phyloP scores from a whole-genome alignment of 331 rosid genomes.

The Ulmus americana region DNA sequence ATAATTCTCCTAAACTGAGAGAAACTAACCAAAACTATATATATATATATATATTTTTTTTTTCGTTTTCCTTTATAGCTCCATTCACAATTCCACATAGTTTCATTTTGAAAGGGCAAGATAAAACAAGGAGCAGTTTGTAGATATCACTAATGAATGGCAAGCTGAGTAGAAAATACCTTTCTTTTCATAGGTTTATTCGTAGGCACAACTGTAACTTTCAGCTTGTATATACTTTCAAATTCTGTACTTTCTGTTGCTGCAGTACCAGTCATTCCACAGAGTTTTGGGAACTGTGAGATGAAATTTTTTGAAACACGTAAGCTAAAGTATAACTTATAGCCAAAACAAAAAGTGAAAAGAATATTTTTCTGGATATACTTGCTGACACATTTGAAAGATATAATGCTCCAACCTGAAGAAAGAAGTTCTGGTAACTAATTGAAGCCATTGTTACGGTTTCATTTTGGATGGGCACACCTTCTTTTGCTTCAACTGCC shows the following conservation, averaged over 20 bases:
- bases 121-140: slow-evolving; percentile 6
- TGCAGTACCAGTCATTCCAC: slow-evolving; percentile 99
- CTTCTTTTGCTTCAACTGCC: slow-evolving; percentile 99
- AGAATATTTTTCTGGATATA: slow-evolving; percentile 20
- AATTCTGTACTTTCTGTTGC: slow-evolving; percentile 95
- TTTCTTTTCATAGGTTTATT: slow-evolving; percentile 94
- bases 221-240: slow-evolving; percentile 96
- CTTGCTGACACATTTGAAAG: slow-evolving; percentile 13
- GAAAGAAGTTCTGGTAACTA: slow-evolving; percentile 96
- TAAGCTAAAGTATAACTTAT: too few relatives aligned
- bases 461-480: slow-evolving; percentile 90
- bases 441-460: slow-evolving; percentile 93
- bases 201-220: slow-evolving; percentile 91
- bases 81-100: not conserved
- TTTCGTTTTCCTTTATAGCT: not conserved
- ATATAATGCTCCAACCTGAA: slow-evolving; percentile 59
- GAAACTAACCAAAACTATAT: not conserved
- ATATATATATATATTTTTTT: not conserved
- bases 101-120: slow-evolving; percentile 12
- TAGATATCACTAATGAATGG: slow-evolving; percentile 18
- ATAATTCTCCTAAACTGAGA: not conserved
- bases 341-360: slow-evolving; percentile 13
- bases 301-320: slow-evolving; percentile 13
- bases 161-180: slow-evolving; percentile 38
- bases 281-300: slow-evolving; percentile 88